Base-by-base conservation (phyloP, 176 grass and related monocot species). In the Ananas comosus region DNA sequence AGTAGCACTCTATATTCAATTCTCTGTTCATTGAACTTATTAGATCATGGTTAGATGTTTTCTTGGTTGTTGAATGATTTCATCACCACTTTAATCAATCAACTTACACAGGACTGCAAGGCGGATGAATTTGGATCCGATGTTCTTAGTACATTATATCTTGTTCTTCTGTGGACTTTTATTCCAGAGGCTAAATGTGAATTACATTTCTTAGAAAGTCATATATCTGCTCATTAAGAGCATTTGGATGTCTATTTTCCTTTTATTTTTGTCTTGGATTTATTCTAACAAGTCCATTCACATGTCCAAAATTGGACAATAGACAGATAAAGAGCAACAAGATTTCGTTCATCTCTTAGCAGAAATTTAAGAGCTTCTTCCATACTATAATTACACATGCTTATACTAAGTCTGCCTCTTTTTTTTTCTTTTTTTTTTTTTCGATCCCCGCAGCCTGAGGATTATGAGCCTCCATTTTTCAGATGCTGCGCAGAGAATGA, bases 401-500 rank as follows among this genome's bases (percentile, higher is more conserved):
- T 61, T 2, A 61, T 22, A 61, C 56, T 61, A 61, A 18, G 16
- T 61, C n/a, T 42, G 33, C 33, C 33, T 42, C 6, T 7, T 25
- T 53, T 50, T 74, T 64, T 47, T 19, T 10, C 9, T 66, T 79
- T 42, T 65, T 19, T 10, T 10, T 66, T 79, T 42, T 65, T 16
- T 80, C 59, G 6, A 42, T 42, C 33, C 33, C 33, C 33, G 11
- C 84, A 99, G 94, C 94, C 94, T 53, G 89, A 90, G n/a, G 94
- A 90, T 76, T 99, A 99, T 49, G 89, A 93, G 52, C 94, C 94
- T 83, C 94, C 94, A 16, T 93, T 91, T 76, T 99, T 99, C 27
- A 99, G 88, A 80, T 68, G 82, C 63, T 99, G 94, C 74, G 73
- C 72, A 68, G 89, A 91, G 18, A 91, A 85, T 64, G 94, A 93